phyloP scores from a whole-genome alignment of 352 stramenopile species.

The Globisporangium cystogenes region DNA sequence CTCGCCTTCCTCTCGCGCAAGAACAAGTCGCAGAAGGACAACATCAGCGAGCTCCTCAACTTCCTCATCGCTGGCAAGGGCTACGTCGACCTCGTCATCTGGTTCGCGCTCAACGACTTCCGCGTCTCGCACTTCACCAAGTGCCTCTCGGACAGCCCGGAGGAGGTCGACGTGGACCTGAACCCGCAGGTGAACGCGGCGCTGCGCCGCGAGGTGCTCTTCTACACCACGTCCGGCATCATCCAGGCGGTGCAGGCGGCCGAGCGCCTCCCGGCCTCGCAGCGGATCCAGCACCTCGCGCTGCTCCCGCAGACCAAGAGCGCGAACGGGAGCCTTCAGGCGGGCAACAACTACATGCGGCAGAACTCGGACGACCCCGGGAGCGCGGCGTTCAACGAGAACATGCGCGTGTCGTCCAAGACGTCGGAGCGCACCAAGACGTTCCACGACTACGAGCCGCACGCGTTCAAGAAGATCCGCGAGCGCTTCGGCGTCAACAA shows the following conservation, averaged over 20 bases:
- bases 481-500: slow-evolving; percentile 84
- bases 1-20: slow-evolving; percentile 61
- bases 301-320: slow-evolving; percentile 71
- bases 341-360: slow-evolving; percentile 36
- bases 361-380: slow-evolving; percentile 40
- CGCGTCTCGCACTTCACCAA: slow-evolving; percentile 70
- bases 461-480: slow-evolving; percentile 87
- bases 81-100: slow-evolving; percentile 87
- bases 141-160: slow-evolving; percentile 43
- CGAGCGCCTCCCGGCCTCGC: slow-evolving; percentile 61
- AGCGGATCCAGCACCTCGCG: slow-evolving; percentile 80
- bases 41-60: slow-evolving; percentile 73
- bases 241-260: slow-evolving; percentile 82
- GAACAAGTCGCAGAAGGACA: slow-evolving; percentile 45
- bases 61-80: slow-evolving; percentile 85
- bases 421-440: slow-evolving; percentile 74
- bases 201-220: slow-evolving; percentile 83
- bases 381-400: slow-evolving; percentile 59
- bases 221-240: slow-evolving; percentile 89
- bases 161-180: slow-evolving; percentile 75
- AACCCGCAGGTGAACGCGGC: slow-evolving; percentile 88
- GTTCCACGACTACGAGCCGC: slow-evolving; percentile 86
- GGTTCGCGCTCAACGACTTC: slow-evolving; percentile 87
- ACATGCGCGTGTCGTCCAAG: slow-evolving; percentile 62
- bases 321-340: slow-evolving; percentile 16